Evolutionary conservation across 1,284 basidiomycete species (phyloP), one percentile per base, ranked within the genome.

Genomic region (Trametes sp.): DNA sequence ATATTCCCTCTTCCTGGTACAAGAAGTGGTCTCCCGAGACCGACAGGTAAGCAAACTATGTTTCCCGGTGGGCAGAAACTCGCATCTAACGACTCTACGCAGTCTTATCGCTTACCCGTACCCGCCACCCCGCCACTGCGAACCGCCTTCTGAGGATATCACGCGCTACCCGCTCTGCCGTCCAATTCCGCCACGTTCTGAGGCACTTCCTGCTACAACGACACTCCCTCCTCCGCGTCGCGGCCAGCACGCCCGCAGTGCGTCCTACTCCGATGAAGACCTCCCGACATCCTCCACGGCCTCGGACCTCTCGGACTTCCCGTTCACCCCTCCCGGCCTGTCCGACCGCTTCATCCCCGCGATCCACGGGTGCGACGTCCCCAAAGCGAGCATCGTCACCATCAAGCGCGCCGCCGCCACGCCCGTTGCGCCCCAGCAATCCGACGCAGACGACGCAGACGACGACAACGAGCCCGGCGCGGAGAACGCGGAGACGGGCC

Each of bases 151-250:
- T 0, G 87, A 88, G 70, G 86, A 87, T 65, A 74, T 68, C 53
- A 89, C 85, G 0, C 82, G 82, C 64, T 80, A 81, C 31, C 73
- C 78, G 0, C 74, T 90, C 49, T 91, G 88, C 66, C 81, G 86
- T 2, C 85, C 82, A 21, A 78, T 91, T 24, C 88, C 54, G 16
- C 28, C 31, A 36, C 7, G 36, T 4, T 86, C 0, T 19, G 29
- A 61, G 31, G 42, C 38, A 26, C 4, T 23, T 52, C 16, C 62
- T 54, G 21, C 3, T 26, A n/a, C 38, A 24, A 16, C 26, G 5
- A n/a, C 3, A 2, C 26, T n/a, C 10, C 21, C 7, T 42, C 11
- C 26, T 21, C n/a, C 31, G n/a, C 53, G 26, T 36, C 19, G 9
- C n/a, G 33, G 2, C 26, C 23, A 2, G 24, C 14, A 11, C 49